Conservation (phyloP, 352 stramenopile species). For the Pythium aristosporum region DNA sequence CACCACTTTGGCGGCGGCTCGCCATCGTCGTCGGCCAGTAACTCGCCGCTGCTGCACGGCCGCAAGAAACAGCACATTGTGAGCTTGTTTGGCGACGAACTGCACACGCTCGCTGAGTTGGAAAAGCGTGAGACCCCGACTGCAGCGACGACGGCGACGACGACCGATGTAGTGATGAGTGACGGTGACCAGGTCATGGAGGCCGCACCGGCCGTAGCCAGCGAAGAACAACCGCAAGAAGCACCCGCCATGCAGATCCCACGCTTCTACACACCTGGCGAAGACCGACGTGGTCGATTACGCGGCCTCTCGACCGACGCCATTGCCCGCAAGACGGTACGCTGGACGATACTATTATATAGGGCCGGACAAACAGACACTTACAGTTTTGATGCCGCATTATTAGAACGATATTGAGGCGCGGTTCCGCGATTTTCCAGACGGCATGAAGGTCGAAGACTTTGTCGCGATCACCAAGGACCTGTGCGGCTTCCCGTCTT, state of each 20-base stretch:
- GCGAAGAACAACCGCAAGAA: slow-evolving; percentile 10
- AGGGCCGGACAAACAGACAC: not conserved
- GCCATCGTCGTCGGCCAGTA: slow-evolving; percentile 27
- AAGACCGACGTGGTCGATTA: slow-evolving; percentile 54
- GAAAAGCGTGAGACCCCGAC: slow-evolving; percentile 32
- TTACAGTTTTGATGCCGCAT: no score
- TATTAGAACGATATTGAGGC: slow-evolving; percentile 64
- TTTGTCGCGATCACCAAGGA: slow-evolving; percentile 97
- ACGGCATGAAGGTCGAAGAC: slow-evolving; percentile 85
- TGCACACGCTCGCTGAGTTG: slow-evolving; percentile 50
- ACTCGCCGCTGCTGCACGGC: slow-evolving; percentile 40
- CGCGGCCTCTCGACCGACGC: slow-evolving; percentile 63
- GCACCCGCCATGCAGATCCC: slow-evolving; percentile 45
- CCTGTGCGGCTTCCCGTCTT: slow-evolving; percentile 97
- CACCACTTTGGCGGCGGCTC: slow-evolving; percentile 47
- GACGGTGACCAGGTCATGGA: slow-evolving; percentile 44
- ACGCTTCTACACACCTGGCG: slow-evolving; percentile 68
- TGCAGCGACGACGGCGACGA: slow-evolving; percentile 9
- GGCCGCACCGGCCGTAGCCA: slow-evolving; percentile 15
- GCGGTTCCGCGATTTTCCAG: slow-evolving; percentile 72
- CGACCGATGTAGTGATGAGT: slow-evolving; percentile 39
- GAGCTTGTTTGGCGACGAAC: slow-evolving; percentile 76
- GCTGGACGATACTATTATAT: slow-evolving; percentile 1
- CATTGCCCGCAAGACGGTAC: slow-evolving; percentile 56
- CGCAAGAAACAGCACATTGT: slow-evolving; percentile 66